phyloP scores from a whole-genome alignment of 495 filamentous ascomycete species.

The Xylaria grammica region DNA sequence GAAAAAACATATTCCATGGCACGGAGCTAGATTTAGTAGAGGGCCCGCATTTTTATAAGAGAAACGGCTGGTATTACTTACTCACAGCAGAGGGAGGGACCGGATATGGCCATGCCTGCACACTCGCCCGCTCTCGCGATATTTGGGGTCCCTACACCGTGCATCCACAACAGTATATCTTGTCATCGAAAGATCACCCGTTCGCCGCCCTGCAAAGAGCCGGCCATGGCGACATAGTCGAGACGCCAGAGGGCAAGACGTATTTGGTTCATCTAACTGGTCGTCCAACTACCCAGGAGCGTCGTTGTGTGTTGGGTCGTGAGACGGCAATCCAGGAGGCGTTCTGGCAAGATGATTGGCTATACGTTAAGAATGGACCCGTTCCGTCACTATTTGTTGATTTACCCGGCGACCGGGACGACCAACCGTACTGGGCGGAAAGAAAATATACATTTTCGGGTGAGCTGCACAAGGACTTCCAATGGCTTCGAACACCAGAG shows the following conservation, averaged over 20 bases:
- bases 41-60: slow-evolving; percentile 65
- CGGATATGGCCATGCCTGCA: slow-evolving; percentile 59
- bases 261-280: slow-evolving; percentile 61
- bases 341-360: slow-evolving; percentile 61
- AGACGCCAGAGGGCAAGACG: slow-evolving; percentile 60
- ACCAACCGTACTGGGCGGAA: slow-evolving; percentile 57
- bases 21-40: slow-evolving; percentile 62
- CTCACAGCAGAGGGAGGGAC: slow-evolving; percentile 68
- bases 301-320: slow-evolving; percentile 60
- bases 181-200: slow-evolving; percentile 52
- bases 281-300: slow-evolving; percentile 56
- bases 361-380: slow-evolving; percentile 61
- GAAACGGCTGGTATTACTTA: slow-evolving; percentile 63
- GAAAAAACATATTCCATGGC: slow-evolving; percentile 59
- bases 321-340: slow-evolving; percentile 62
- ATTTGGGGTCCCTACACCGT: slow-evolving; percentile 65
- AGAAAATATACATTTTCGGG: slow-evolving; percentile 54
- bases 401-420: slow-evolving; percentile 53
- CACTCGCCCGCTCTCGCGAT: slow-evolving; percentile 57
- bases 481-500: slow-evolving; percentile 62
- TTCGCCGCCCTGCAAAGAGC: slow-evolving; percentile 55
- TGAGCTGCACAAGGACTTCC: slow-evolving; percentile 56
- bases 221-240: slow-evolving; percentile 65
- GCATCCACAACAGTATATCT: slow-evolving; percentile 54
- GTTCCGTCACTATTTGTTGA: slow-evolving; percentile 59